Evolutionary conservation across 192 early-diverging fungal genomes (phyloP).

Genomic region (Coemansia sp.): DNA sequence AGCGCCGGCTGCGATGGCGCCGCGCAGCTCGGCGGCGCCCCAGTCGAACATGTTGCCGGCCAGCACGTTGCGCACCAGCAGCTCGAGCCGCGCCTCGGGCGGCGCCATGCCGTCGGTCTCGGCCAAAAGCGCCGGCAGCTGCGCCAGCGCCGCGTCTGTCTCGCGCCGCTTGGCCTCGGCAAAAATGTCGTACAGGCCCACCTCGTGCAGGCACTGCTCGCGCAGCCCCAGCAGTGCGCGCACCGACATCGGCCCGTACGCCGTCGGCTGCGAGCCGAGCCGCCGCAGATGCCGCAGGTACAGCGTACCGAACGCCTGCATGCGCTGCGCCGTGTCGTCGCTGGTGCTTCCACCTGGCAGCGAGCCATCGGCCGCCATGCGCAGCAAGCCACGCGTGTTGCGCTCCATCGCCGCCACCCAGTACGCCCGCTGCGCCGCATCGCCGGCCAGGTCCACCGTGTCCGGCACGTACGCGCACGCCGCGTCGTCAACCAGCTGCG

Average conservation of each 20-base stretch:
- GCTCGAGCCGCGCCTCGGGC: constrained; percentile 25
- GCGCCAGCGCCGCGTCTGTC: constrained; percentile 59
- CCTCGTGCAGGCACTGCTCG: constrained; percentile 79
- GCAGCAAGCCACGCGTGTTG: constrained; percentile 61
- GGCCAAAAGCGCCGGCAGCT: constrained; percentile 50
- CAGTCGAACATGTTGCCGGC: constrained; percentile 89
- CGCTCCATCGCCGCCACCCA: constrained; percentile 75
- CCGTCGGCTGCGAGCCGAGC: constrained; percentile 65
- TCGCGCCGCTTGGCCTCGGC: constrained; percentile 64
- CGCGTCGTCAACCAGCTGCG: constrained; percentile 54
- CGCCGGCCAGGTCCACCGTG: constrained; percentile 60
- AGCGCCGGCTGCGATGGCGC: constrained; percentile 56
- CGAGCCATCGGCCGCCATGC: constrained; percentile 54
- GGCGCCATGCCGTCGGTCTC: constrained; percentile 51
- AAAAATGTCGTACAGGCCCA: constrained; percentile 79
- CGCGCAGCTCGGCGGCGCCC: constrained; percentile 62
- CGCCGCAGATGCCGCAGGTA: constrained; percentile 64
- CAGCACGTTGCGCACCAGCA: constrained; percentile 65
- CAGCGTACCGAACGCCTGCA: constrained; percentile 59
- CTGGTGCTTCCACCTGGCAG: constrained; percentile 19
- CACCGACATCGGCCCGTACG: constrained; percentile 71
- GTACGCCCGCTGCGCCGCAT: constrained; percentile 59
- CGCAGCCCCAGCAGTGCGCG: constrained; percentile 70
- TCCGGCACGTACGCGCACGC: constrained; percentile 61
- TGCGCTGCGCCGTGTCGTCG: constrained; percentile 2